Evolutionary conservation across 2,329 filamentous ascomycete species (phyloP), one percentile per base, ranked within the genome.

Genomic region (Atkinsonella hypoxylon): DNA sequence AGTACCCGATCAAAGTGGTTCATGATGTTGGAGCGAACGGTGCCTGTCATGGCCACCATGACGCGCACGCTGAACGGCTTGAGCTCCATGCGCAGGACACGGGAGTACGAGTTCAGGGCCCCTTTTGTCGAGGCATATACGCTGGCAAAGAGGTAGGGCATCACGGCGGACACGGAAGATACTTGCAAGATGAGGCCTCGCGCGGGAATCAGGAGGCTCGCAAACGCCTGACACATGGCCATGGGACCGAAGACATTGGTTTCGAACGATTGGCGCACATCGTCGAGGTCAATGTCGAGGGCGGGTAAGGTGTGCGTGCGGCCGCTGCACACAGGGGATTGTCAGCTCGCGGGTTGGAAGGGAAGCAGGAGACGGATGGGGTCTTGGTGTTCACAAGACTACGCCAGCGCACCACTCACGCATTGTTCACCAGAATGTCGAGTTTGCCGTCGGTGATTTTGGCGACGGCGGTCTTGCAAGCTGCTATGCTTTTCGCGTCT

Each of bases 341-440:
- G 34, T 32, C 26, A 45, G n/a, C n/a, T 17, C 11, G 26, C 26
- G 42, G 13, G 10, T 44, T 15, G 15, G 26, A 9, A 22, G 34
- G n/a, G n/a, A n/a, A n/a, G n/a, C n/a, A n/a, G n/a, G n/a, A n/a
- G n/a, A n/a, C n/a, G n/a, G n/a, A n/a, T n/a, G n/a, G n/a, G n/a
- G n/a, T n/a, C n/a, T n/a, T n/a, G n/a, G n/a, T n/a, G n/a, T n/a
- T n/a, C n/a, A n/a, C n/a, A n/a, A n/a, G n/a, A n/a, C n/a, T n/a
- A n/a, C n/a, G n/a, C n/a, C n/a, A 34, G 32, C 32, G 10, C 22
- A 22, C 1, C 3, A 58, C 70, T 54, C 55, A 79, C 75, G 78
- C 77, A 53, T 81, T 81, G 63, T 81, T 81, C 46, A 81, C 70
- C 17, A 81, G 73, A 44, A 81, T 71, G 55, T 81, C 77, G 5